phyloP scores from a whole-genome alignment of 805 yeast species.

The Kazachstania kunashirensis region DNA sequence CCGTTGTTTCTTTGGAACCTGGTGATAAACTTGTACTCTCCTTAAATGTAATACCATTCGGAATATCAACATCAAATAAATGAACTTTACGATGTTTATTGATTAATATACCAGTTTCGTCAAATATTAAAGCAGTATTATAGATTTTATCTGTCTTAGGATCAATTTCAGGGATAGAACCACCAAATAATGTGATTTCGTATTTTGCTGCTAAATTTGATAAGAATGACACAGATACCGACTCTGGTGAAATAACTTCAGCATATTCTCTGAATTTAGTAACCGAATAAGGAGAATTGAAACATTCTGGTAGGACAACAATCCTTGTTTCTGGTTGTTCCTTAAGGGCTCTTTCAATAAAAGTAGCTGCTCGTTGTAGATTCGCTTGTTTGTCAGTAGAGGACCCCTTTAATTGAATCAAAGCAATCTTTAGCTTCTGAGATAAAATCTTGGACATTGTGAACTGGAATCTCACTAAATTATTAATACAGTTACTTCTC shows the following conservation, averaged over 20 bases:
- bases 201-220: conserved; percentile 57
- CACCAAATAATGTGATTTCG: conserved; percentile 67
- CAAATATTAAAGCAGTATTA: conserved; percentile 68
- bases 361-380: conserved; percentile 53
- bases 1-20: conserved; percentile 73
- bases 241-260: conserved; percentile 64
- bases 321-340: conserved; percentile 56
- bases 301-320: conserved; percentile 88
- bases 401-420: conserved; percentile 73
- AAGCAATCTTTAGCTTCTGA: conserved; percentile 64
- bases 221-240: conserved; percentile 46
- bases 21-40: conserved; percentile 70
- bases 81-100: conserved; percentile 90
- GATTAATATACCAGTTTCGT: conserved; percentile 61
- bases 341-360: conserved; percentile 51
- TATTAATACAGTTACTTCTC: too few species aligned
- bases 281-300: conserved; percentile 91
- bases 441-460: conserved; percentile 12
- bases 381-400: conserved; percentile 66
- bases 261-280: conserved; percentile 80
- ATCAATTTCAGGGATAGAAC: conserved; percentile 78
- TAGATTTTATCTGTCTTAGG: conserved; percentile 46
- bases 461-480: too few species aligned
- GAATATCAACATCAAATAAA: conserved; percentile 85
- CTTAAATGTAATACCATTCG: conserved; percentile 79